phyloP scores from a whole-genome alignment of 371 early-diverging fungal genomes.

The Amoeboradix gromovi region DNA sequence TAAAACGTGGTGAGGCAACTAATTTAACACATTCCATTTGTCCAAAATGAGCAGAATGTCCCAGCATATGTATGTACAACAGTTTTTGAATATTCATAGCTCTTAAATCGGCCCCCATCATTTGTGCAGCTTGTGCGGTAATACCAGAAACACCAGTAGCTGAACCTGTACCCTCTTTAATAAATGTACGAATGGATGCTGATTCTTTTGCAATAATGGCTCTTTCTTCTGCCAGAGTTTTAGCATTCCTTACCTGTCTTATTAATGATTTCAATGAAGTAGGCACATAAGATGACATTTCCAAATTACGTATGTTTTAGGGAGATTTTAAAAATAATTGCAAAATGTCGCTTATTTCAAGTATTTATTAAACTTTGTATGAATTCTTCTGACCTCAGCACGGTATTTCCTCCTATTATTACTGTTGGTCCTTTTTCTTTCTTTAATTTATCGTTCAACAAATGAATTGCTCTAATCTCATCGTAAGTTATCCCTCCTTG shows the following conservation, averaged over 20 bases:
- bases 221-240: conserved; percentile 92
- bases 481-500: conserved; percentile 74
- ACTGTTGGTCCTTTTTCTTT: not conserved
- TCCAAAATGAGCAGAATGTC: conserved; percentile 89
- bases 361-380: not conserved
- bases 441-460: not conserved
- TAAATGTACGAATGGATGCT: conserved; percentile 72
- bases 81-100: conserved; percentile 8
- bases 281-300: not conserved
- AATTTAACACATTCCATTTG: conserved; percentile 91
- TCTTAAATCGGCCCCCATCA: not conserved
- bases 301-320: no score
- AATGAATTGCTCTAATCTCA: conserved; percentile 31
- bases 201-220: conserved; percentile 82
- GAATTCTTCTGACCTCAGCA: not conserved
- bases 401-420: not conserved
- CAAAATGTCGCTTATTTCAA: no score
- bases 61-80: conserved; percentile 86
- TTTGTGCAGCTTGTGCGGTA: not conserved
- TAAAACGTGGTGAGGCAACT: conserved; percentile 64
- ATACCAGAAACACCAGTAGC: not conserved
- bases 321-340: no score
- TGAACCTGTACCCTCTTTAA: conserved; percentile 45
- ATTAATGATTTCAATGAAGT: conserved; percentile 45
- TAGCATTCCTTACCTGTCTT: conserved; percentile 71